A percentile compares a stretch with the other conserved stretches of the same genome.
These are phyloP conservation scores for Metschnikowia colocasiae DNA, from an alignment of 805 yeast genomes.

Conservation along the genomic window DNA sequence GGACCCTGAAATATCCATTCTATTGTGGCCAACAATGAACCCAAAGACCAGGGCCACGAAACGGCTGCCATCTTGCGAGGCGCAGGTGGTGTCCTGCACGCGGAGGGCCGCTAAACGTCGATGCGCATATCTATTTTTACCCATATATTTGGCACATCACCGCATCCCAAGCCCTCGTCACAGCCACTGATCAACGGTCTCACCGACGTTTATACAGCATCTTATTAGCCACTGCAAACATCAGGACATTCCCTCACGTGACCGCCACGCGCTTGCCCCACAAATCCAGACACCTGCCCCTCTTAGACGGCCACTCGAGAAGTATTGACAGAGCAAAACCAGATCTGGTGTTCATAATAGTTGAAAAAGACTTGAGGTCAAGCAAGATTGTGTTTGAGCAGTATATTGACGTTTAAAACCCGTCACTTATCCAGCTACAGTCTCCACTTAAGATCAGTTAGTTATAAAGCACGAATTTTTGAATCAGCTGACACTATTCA, in stretches of 20 bases:
- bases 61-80: conserved; percentile 1
- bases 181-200: conserved; percentile 18
- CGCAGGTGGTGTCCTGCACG: neutral
- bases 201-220: conserved; percentile 2
- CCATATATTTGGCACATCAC: neutral
- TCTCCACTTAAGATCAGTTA: neutral
- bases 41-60: neutral
- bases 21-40: neutral
- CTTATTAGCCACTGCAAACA: neutral
- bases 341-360: neutral
- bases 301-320: neutral
- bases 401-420: too few species aligned
- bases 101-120: neutral
- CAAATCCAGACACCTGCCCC: neutral
- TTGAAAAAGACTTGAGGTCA: too few species aligned
- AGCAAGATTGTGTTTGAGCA: too few species aligned
- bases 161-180: neutral
- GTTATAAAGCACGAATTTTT: too few species aligned
- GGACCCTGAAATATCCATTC: neutral
- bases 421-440: neutral
- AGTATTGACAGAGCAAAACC: neutral
- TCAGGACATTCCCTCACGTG: neutral
- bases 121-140: conserved; percentile 5
- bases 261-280: neutral
- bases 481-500: too few species aligned